Percentiles rank a stretch among this genome's conserved stretches.
Evolutionary conservation across 768 basidiomycete species (phyloP).

Genomic region (Cystobasidium ongulense): DNA sequence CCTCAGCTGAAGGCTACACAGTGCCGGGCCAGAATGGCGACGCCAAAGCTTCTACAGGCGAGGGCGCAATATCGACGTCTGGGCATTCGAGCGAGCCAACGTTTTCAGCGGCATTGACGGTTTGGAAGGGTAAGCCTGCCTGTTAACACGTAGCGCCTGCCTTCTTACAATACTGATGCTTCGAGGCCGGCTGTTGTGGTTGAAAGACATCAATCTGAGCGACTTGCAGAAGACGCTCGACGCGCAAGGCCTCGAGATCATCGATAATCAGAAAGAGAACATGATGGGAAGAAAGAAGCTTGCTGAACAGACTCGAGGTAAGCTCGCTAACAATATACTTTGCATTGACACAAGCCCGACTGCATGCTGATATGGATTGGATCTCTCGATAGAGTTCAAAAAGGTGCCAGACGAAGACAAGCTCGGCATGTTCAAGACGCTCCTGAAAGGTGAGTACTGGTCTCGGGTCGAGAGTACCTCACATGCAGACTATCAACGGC

Average conservation of each 20-base stretch:
- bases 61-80: not conserved
- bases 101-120: constrained; percentile 34
- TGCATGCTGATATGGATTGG: not conserved
- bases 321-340: not conserved
- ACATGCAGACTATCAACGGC: too few relatives aligned
- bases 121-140: constrained; percentile 34
- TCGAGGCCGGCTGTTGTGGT: not conserved
- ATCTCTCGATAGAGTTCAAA: constrained; percentile 67
- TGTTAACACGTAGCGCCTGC: not conserved
- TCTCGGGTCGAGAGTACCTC: too few relatives aligned
- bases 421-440: constrained; percentile 71
- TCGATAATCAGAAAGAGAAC: constrained; percentile 98
- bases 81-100: constrained; percentile 26
- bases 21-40: not conserved
- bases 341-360: not conserved
- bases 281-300: constrained; percentile 85
- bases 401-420: constrained; percentile 88
- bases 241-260: constrained; percentile 78
- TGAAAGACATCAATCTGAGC: constrained; percentile 69
- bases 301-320: constrained; percentile 94
- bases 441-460: constrained; percentile 77
- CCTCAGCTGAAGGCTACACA: constrained; percentile 5
- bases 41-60: not conserved
- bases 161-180: not conserved
- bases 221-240: constrained; percentile 91